Percentiles rank a stretch among this genome's conserved stretches.
These are phyloP conservation scores for Leishmania gerbilli DNA, from an alignment of 208 protist genomes.

Conservation along the genomic window DNA sequence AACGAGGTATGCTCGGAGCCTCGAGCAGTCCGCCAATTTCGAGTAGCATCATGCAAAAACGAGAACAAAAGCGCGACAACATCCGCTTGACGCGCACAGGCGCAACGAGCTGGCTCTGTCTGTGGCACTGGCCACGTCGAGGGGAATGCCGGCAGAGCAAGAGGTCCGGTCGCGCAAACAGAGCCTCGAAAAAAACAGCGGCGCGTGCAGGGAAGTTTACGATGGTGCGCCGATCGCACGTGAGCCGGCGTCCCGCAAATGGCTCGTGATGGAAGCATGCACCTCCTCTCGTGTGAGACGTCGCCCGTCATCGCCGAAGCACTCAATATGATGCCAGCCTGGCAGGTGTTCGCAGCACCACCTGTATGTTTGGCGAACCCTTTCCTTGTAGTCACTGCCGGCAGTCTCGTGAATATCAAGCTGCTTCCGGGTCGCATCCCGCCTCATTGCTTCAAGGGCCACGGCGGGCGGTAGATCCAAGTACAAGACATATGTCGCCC, in stretches of 20 bases:
- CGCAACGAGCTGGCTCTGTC: not conserved
- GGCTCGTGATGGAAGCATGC: constrained; percentile 23
- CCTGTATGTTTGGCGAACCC: constrained; percentile 69
- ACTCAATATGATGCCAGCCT: constrained; percentile 63
- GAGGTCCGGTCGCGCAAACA: not conserved
- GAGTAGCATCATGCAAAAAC: not conserved
- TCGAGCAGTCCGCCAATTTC: not conserved
- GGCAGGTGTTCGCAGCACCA: constrained; percentile 80
- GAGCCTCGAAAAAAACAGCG: no score
- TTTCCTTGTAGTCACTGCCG: constrained; percentile 72
- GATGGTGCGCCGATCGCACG: not conserved
- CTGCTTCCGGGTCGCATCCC: constrained; percentile 61
- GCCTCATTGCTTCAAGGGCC: constrained; percentile 74
- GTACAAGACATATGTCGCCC: constrained; percentile 75
- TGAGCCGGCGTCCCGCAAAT: not conserved
- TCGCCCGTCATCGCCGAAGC: constrained; percentile 38
- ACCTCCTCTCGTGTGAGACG: constrained; percentile 57
- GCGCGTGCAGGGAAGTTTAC: not conserved
- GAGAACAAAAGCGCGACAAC: not conserved
- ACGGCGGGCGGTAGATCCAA: constrained; percentile 77
- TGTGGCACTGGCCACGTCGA: not conserved
- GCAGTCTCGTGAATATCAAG: constrained; percentile 94
- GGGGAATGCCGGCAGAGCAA: not conserved
- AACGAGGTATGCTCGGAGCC: not conserved
- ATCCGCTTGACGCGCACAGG: not conserved